phyloP scores from a whole-genome alignment of 192 early-diverging fungal species.

The Backusella macrospora region DNA sequence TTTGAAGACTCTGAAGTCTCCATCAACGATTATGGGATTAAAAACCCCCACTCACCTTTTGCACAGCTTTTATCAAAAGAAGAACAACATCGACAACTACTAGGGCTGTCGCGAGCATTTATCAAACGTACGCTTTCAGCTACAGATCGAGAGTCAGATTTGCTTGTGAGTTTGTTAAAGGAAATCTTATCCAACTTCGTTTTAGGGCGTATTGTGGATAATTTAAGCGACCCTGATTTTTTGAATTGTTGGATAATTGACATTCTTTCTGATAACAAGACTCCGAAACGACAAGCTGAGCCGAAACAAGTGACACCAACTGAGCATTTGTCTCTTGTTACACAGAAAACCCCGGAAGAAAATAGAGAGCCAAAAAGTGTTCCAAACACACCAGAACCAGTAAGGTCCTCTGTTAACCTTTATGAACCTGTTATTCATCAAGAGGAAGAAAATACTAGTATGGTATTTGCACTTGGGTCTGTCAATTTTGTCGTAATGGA shows the following conservation, averaged over 20 bases:
- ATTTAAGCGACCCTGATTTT: conserved; percentile 56
- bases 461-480: conserved; percentile 25
- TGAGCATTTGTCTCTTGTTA: conserved; percentile 19
- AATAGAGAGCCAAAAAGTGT: conserved; percentile 15
- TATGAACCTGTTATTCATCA: not conserved
- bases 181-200: conserved; percentile 54
- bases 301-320: not conserved
- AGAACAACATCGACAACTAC: conserved; percentile 45
- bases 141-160: conserved; percentile 41
- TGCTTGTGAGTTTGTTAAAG: conserved; percentile 49
- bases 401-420: not conserved
- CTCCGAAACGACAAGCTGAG: conserved; percentile 4
- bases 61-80: conserved; percentile 41
- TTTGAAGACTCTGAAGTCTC: conserved; percentile 43
- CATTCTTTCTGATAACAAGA: conserved; percentile 39
- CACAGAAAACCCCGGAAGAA: conserved; percentile 36
- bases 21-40: conserved; percentile 41
- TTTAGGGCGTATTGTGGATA: conserved; percentile 45
- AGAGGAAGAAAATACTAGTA: not conserved
- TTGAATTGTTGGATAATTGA: conserved; percentile 56
- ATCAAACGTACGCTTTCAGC: conserved; percentile 46
- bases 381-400: conserved; percentile 22
- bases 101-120: conserved; percentile 38
- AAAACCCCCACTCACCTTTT: conserved; percentile 51
- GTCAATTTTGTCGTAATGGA: conserved; percentile 34